Conservation (phyloP, 2,329 filamentous ascomycete species). For the Fusarium coicis region DNA sequence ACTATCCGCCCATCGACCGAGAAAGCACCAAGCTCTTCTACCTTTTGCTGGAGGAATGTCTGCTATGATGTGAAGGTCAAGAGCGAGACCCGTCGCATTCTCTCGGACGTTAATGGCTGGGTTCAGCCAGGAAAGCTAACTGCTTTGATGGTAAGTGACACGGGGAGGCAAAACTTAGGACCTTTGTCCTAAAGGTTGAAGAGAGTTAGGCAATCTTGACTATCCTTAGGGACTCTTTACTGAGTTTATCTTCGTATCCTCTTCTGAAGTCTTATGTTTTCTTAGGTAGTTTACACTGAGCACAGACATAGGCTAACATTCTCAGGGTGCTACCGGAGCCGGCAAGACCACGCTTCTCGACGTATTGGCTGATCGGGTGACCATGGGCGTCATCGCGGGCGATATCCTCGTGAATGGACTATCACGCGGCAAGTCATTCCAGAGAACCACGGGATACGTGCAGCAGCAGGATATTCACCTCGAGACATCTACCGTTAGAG, state of each 20-base stretch:
- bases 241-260: neutral
- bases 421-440: conserved; percentile 79
- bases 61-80: conserved; percentile 77
- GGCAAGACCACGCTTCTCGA: conserved; percentile 89
- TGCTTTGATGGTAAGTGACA: conserved; percentile 68
- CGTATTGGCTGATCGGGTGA: conserved; percentile 81
- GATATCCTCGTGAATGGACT: conserved; percentile 74
- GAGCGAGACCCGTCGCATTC: conserved; percentile 70
- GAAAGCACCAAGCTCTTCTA: neutral
- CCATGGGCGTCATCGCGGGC: conserved; percentile 86
- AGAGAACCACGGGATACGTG: conserved; percentile 87
- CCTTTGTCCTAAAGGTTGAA: neutral
- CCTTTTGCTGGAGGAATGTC: conserved; percentile 77
- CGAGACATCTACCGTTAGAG: conserved; percentile 80
- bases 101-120: conserved; percentile 77
- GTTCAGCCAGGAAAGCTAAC: conserved; percentile 77
- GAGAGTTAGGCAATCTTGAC: no score
- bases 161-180: neutral
- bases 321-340: conserved; percentile 73
- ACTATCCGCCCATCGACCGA: neutral
- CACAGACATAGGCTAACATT: neutral
- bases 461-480: conserved; percentile 90
- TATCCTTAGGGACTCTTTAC: no score
- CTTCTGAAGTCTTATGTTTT: neutral
- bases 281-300: conserved; percentile 53